phyloP scores from a whole-genome alignment of 2,329 filamentous ascomycete species.

The Fusarium sacchari region DNA sequence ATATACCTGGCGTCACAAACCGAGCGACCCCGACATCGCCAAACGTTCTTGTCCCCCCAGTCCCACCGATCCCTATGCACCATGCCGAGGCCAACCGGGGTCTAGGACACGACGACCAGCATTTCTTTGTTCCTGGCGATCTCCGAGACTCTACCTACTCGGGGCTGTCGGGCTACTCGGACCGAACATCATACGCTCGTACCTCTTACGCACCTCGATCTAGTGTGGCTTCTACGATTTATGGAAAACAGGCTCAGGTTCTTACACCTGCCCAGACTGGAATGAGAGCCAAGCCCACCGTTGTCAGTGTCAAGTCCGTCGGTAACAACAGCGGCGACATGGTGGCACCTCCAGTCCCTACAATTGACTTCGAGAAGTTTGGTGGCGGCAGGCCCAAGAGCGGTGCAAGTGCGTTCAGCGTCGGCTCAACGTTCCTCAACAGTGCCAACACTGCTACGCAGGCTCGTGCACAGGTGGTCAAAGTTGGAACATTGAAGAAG shows the following conservation, averaged over 20 bases:
- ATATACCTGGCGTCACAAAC: constrained; percentile 97
- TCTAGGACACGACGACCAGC: constrained; percentile 75
- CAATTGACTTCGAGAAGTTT: constrained; percentile 73
- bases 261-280: constrained; percentile 85
- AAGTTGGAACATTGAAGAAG: constrained; percentile 65
- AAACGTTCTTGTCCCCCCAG: constrained; percentile 84
- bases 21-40: constrained; percentile 86
- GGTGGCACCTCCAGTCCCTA: constrained; percentile 76
- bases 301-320: constrained; percentile 89
- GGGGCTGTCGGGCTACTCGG: constrained; percentile 71
- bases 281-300: constrained; percentile 86
- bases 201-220: constrained; percentile 69
- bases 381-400: constrained; percentile 61
- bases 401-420: constrained; percentile 69
- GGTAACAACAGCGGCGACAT: constrained; percentile 63
- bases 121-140: constrained; percentile 93
- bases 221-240: constrained; percentile 92
- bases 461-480: constrained; percentile 68
- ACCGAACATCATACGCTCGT: constrained; percentile 69
- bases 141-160: constrained; percentile 93
- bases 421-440: constrained; percentile 75
- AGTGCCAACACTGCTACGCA: constrained; percentile 69
- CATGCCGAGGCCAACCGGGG: constrained; percentile 61
- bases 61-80: constrained; percentile 85
- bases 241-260: constrained; percentile 89